These are phyloP conservation scores for Castanopsis chinensis DNA, from an alignment of 306 rosid species.

Conservation along the genomic window DNA sequence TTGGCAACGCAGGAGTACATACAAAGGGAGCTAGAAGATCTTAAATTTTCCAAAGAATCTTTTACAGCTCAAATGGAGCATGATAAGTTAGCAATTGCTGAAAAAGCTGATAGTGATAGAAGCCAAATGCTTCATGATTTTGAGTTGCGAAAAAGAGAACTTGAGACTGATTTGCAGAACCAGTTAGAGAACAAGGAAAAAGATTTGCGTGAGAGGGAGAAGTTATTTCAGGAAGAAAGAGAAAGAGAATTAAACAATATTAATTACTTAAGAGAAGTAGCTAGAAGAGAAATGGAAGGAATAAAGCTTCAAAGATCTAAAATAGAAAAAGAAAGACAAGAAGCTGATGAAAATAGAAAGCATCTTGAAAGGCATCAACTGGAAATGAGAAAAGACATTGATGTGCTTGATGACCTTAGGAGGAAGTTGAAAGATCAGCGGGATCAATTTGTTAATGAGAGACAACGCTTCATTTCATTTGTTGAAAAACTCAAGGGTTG, in stretches of 20 bases:
- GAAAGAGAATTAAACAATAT: conserved; percentile 64
- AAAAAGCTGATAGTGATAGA: conserved; percentile 66
- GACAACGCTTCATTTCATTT: conserved; percentile 64
- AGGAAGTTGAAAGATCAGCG: conserved; percentile 67
- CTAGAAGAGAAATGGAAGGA: conserved; percentile 88
- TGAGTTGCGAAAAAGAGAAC: conserved; percentile 66
- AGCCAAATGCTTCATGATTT: conserved; percentile 75
- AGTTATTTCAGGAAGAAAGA: conserved; percentile 69
- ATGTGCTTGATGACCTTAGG: conserved; percentile 73
- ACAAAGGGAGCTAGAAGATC: conserved; percentile 68
- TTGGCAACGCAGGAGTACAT: conserved; percentile 47
- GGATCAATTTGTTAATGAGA: conserved; percentile 70
- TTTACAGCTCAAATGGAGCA: conserved; percentile 73
- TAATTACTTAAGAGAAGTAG: conserved; percentile 74
- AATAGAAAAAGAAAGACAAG: conserved; percentile 74
- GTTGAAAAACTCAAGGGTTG: conserved; percentile 69
- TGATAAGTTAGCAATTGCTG: conserved; percentile 65
- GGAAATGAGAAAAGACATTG: conserved; percentile 85
- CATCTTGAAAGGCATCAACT: conserved; percentile 70
- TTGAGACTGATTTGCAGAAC: conserved; percentile 79
- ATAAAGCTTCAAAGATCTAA: conserved; percentile 66
- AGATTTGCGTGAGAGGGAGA: conserved; percentile 59
- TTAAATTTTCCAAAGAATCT: conserved; percentile 75
- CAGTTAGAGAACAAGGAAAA: conserved; percentile 79
- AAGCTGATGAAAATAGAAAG: conserved; percentile 60